Evolutionary conservation across 306 rosid species (phyloP).

Genomic region (Abrus pulchellus): DNA sequence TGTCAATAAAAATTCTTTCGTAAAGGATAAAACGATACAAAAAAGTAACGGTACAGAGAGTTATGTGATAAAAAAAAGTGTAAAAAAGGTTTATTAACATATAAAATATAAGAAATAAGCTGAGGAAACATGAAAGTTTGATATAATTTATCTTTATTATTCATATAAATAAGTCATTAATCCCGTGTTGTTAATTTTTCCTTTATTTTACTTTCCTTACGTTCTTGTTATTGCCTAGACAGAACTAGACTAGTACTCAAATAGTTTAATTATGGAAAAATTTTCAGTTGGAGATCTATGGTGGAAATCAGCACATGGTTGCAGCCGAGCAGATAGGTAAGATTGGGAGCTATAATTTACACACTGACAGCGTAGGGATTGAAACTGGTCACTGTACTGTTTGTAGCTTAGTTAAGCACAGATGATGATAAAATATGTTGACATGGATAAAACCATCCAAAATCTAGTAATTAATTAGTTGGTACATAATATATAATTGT

Average conservation of each 20-base stretch:
- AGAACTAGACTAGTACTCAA: background rate
- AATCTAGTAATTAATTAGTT: background rate
- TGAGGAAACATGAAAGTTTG: no score
- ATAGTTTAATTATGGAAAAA: background rate
- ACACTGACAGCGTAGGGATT: background rate
- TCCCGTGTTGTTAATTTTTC: background rate
- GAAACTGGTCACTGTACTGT: background rate
- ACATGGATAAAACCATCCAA: background rate
- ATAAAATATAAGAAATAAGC: no score
- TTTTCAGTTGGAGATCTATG: constrained; percentile 47
- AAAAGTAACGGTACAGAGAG: no score
- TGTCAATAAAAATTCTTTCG: no score
- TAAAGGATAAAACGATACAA: no score
- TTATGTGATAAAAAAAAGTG: no score
- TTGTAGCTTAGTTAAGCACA: background rate
- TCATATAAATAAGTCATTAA: background rate
- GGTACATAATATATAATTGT: background rate
- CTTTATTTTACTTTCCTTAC: background rate
- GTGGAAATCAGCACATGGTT: constrained; percentile 41
- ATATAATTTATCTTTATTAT: background rate
- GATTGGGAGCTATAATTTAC: constrained; percentile 1
- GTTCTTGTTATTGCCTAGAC: background rate
- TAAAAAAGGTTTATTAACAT: no score
- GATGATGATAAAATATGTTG: background rate
- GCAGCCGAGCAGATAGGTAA: constrained; percentile 49